These are phyloP conservation scores for Spatholobus suberectus DNA, from an alignment of 306 rosid species.

Conservation along the genomic window DNA sequence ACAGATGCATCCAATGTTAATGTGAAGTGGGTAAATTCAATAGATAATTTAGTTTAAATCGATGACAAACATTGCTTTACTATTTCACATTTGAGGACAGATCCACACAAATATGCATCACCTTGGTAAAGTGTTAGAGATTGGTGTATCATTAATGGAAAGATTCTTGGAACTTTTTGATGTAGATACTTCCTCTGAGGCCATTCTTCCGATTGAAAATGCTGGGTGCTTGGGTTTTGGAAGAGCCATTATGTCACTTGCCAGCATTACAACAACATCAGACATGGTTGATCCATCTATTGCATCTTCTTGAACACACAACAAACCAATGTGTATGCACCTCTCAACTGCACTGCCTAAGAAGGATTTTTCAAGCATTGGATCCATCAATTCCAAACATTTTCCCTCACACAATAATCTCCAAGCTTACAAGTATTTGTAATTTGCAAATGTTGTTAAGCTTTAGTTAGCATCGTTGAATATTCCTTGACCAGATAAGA, in stretches of 20 bases:
- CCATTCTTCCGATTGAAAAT: constrained; percentile 14
- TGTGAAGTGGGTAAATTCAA: neutral
- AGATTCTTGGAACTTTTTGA: neutral
- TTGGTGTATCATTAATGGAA: neutral
- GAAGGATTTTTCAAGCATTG: neutral
- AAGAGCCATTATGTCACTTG: constrained; percentile 31
- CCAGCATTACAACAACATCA: neutral
- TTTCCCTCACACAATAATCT: constrained; percentile 38
- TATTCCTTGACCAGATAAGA: neutral
- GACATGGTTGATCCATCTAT: constrained; percentile 49
- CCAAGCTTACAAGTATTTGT: neutral
- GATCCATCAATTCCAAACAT: neutral
- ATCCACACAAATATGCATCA: neutral
- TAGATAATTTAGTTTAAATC: neutral
- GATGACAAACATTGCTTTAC: neutral
- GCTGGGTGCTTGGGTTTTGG: constrained; percentile 48
- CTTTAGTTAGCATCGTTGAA: neutral
- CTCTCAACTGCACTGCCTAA: neutral
- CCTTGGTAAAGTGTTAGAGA: neutral
- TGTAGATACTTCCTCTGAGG: neutral
- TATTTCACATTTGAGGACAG: neutral
- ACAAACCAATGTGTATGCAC: neutral
- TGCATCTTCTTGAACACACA: constrained; percentile 13
- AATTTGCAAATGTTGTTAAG: too few species aligned
- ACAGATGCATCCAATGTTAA: too few species aligned